Evolutionary conservation across 164 flowering plant genomes (phyloP).

Genomic region (Vitis riparia): DNA sequence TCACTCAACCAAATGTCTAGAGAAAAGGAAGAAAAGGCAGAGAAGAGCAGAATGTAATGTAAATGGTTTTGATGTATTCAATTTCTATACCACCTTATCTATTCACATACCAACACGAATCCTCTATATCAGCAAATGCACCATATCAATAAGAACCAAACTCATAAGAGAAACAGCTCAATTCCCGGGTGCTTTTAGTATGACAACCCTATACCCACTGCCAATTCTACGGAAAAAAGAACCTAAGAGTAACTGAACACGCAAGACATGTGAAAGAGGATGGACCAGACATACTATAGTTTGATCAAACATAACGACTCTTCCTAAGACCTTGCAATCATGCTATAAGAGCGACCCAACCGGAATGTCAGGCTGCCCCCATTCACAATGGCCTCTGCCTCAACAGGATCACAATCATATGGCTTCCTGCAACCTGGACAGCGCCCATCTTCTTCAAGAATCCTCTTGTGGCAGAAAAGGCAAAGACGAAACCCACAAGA

Average conservation of each 20-base stretch:
- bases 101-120: slow-evolving; percentile 55
- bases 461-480: slow-evolving; percentile 93
- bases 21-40: neutral
- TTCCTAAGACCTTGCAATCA: slow-evolving; percentile 63
- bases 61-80: slow-evolving; percentile 35
- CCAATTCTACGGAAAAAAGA: slow-evolving; percentile 21
- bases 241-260: slow-evolving; percentile 19
- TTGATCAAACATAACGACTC: slow-evolving; percentile 11
- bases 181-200: slow-evolving; percentile 23
- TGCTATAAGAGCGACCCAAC: slow-evolving; percentile 76
- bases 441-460: slow-evolving; percentile 84
- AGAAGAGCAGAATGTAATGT: slow-evolving; percentile 6
- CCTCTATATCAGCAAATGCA: slow-evolving; percentile 55
- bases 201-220: slow-evolving; percentile 43
- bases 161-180: slow-evolving; percentile 33
- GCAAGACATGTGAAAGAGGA: slow-evolving; percentile 22
- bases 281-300: slow-evolving; percentile 27
- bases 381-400: slow-evolving; percentile 37
- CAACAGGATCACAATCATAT: slow-evolving; percentile 38
- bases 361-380: slow-evolving; percentile 45
- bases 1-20: neutral
- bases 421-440: slow-evolving; percentile 92
- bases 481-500: slow-evolving; percentile 86
- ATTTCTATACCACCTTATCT: slow-evolving; percentile 59
- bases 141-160: slow-evolving; percentile 38